Conservation (phyloP, 164 flowering plant genomes). For the Stephania japonica region DNA sequence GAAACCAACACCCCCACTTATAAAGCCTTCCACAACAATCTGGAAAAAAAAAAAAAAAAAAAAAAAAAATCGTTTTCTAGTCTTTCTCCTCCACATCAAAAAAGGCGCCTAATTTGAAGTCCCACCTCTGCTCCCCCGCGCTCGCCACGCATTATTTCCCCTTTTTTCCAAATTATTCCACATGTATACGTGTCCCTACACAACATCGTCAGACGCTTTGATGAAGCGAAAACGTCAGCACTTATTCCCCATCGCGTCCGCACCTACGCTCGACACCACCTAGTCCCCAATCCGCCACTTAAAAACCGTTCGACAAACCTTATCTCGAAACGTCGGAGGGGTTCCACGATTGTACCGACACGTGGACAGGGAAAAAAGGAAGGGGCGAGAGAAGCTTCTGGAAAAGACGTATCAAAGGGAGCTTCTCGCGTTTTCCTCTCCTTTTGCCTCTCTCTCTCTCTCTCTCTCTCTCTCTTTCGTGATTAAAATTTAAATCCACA, state of each 20-base stretch:
- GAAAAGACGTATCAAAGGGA: constrained; percentile 18
- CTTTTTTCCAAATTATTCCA: neutral
- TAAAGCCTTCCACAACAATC: neutral
- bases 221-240: neutral
- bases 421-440: constrained; percentile 29
- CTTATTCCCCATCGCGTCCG: neutral
- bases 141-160: constrained; percentile 5
- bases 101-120: constrained; percentile 14
- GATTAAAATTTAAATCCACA: constrained; percentile 13
- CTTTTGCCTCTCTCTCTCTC: neutral
- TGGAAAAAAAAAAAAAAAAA: neutral
- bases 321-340: constrained; percentile 3
- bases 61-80: too few species aligned
- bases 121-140: neutral
- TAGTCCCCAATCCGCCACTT: neutral
- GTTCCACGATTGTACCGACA: constrained; percentile 9
- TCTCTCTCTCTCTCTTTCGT: neutral
- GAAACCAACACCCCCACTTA: neutral
- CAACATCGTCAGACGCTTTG: neutral
- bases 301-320: constrained; percentile 2
- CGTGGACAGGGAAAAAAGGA: constrained; percentile 5
- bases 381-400: constrained; percentile 24
- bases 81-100: neutral
- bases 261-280: neutral
- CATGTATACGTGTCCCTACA: neutral